phyloP scores from a whole-genome alignment of 176 grass and related monocot genomes.

The Oryza meridionalis region DNA sequence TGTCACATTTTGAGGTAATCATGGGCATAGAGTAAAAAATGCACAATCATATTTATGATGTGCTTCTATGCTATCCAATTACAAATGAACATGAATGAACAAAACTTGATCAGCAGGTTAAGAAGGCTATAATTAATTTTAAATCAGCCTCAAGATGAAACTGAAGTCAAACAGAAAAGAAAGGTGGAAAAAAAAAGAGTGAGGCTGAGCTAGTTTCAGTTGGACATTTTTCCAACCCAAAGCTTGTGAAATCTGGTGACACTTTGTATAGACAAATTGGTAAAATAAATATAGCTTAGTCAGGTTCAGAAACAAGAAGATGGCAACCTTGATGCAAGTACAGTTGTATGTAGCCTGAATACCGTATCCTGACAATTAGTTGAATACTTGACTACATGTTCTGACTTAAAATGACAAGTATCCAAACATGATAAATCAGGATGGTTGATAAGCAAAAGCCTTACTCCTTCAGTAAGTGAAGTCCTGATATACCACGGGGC shows the following conservation, averaged over 20 bases:
- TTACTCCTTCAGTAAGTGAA: constrained; percentile 64
- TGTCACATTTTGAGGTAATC: background rate
- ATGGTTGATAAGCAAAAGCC: background rate
- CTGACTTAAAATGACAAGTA: background rate
- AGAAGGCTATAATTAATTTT: background rate
- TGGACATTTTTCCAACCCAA: background rate
- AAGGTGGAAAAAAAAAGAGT: background rate
- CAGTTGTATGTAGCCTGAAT: background rate
- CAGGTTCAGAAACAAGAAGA: background rate
- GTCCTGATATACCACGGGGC: constrained; percentile 94
- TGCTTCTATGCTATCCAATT: constrained; percentile 1
- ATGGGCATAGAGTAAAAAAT: background rate
- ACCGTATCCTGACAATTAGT: too few relatives aligned
- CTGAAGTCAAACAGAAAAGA: background rate
- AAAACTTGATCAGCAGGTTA: background rate
- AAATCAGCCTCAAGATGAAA: background rate
- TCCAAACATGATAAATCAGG: constrained; percentile 4
- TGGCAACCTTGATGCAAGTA: background rate
- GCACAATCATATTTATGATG: background rate
- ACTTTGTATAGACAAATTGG: background rate
- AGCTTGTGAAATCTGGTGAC: background rate
- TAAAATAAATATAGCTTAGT: background rate
- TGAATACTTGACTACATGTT: background rate
- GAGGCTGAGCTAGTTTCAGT: background rate
- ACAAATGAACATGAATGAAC: background rate